Conservation (phyloP, 306 rosid species). For the Trifolium pratense region DNA sequence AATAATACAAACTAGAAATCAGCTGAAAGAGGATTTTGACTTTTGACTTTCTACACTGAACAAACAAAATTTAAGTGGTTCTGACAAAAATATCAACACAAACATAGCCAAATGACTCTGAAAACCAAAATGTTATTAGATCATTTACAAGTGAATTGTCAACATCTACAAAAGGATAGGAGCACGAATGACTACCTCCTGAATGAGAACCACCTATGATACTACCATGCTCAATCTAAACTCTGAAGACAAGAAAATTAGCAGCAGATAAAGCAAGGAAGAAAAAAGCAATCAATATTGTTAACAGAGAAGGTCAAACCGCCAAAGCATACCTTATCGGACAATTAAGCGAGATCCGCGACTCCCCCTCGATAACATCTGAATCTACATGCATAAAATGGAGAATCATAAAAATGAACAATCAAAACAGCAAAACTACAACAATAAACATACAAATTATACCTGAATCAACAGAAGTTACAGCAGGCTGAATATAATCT, state of each 20-base stretch:
- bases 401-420: constrained; percentile 24
- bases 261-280: constrained; percentile 23
- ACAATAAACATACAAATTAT: constrained; percentile 17
- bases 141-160: constrained; percentile 8
- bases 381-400: constrained; percentile 54
- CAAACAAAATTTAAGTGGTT: background rate
- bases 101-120: background rate
- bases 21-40: constrained; percentile 15
- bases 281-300: constrained; percentile 16
- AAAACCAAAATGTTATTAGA: constrained; percentile 10
- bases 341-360: constrained; percentile 90
- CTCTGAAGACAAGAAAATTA: constrained; percentile 17
- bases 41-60: constrained; percentile 20
- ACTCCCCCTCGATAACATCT: constrained; percentile 87
- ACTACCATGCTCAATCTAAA: constrained; percentile 29
- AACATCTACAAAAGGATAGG: constrained; percentile 31
- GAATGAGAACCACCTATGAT: constrained; percentile 7
- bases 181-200: background rate
- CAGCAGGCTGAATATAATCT: constrained; percentile 67
- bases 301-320: constrained; percentile 41
- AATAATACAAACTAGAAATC: constrained; percentile 7
- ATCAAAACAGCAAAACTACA: constrained; percentile 26
- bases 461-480: constrained; percentile 67
- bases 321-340: constrained; percentile 83
- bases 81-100: constrained; percentile 20